Evolutionary conservation across 148 eudicot genomes (phyloP), one percentile per base, ranked within the genome.

Genomic region (Silene conica): DNA sequence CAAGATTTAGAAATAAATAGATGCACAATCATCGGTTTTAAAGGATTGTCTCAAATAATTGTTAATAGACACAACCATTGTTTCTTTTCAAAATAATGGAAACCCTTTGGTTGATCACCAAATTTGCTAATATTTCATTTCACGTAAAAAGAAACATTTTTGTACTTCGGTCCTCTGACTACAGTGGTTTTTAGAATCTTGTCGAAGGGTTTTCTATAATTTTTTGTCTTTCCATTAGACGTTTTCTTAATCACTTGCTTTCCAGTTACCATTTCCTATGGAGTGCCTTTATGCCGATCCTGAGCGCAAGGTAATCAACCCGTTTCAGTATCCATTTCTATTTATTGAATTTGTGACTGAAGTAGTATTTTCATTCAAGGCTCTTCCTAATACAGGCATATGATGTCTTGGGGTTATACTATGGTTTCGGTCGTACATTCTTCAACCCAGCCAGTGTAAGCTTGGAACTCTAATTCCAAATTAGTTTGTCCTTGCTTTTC

Each of bases 371-470:
- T 56, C 52, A 74, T 25, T 23, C 2, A 11, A 73, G 26, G 31
- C 50, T 50, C 59, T 28, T 81, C 31, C n/a, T 65, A 20, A 76
- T 61, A 59, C 90, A 91, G 98, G 97, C 96, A 69, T 94, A 91
- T 81, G 92, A 94, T 83, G 85, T 92, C 22, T 67, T 94, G 81
- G 98, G 97, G 59, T 85, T 94, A 80, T 94, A 94, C 79, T 89
- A 87, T 71, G 98, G 98, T 69, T 1, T 94, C n/a, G 90, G 98
- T 23, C 90, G 98, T 61, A 94, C 98, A 76, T 94, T 91, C 80
- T 88, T 94, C 89, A 93, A 88, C 82, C 95, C 95, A 74, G 95
- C 98, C 69, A 91, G 93, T 80, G 98, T 93, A 89, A 80, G 43
- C 38, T 54, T 70, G 55, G 70, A 43, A 69, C 22, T 69, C 55